Evolutionary conservation across 2,329 filamentous ascomycete species (phyloP).

Genomic region (Paracoccidioides brasiliensis): DNA sequence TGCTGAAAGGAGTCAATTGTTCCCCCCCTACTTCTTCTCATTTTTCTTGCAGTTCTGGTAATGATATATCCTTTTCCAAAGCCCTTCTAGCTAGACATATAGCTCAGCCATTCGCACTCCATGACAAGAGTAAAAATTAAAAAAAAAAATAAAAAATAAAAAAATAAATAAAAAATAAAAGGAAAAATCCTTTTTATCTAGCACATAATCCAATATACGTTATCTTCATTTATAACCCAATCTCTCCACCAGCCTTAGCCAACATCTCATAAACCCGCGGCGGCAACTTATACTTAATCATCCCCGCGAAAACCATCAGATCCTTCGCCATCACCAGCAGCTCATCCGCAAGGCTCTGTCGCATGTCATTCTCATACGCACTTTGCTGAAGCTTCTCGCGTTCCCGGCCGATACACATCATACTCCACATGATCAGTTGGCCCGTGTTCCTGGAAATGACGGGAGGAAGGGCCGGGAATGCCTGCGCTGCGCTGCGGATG

Average conservation of each 20-base stretch:
- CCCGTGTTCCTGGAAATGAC: conserved; percentile 81
- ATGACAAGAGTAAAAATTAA: not conserved
- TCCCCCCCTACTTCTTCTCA: no score
- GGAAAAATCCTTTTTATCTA: not conserved
- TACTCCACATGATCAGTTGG: conserved; percentile 85
- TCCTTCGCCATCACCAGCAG: conserved; percentile 74
- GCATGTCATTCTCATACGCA: conserved; percentile 50
- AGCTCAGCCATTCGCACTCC: no score
- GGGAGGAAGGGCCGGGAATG: conserved; percentile 65
- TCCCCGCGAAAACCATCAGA: conserved; percentile 82
- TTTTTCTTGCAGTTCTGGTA: no score
- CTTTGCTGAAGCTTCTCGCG: conserved; percentile 56
- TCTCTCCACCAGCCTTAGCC: conserved; percentile 64
- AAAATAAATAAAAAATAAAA: not conserved
- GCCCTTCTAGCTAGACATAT: no score
- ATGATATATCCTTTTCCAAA: no score
- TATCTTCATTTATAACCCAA: conserved; percentile 26
- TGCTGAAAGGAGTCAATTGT: no score
- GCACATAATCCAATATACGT: not conserved
- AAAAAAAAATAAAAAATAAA: not conserved
- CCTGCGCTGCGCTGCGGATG: conserved; percentile 68
- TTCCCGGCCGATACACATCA: conserved; percentile 71
- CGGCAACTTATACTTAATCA: conserved; percentile 82
- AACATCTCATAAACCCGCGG: conserved; percentile 78
- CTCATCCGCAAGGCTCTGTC: conserved; percentile 47